Base-by-base conservation (phyloP, 805 yeast species). In the Tetrapisispora fleetii region DNA sequence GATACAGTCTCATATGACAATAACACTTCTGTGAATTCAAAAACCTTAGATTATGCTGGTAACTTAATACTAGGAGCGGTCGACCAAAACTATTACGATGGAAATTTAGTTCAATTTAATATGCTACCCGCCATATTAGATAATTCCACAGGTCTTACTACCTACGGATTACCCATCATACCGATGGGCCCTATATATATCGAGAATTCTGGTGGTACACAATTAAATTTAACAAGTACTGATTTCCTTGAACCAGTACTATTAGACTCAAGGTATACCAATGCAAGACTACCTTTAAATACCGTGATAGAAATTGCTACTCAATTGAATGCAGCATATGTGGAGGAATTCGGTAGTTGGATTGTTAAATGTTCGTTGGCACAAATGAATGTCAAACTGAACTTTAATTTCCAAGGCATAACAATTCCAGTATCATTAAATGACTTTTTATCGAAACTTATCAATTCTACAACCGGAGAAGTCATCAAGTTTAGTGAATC, bases 251-350 rank as follows among this genome's bases (percentile, higher is more conserved):
- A 70, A 22, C 83, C 89, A 0, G 81, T 79, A 0, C 48, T 83
- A 4, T 58, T 84, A 19, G 88, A 83, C 58, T 67, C 85, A 1
- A 69, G 86, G 48, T 67, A 73, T 38, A 52, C 63, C 11, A 75
- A 64, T 59, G 71, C 71, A 28, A 75, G 68, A 58, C 60, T 85
- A 35, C 91, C 91, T 0, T 64, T 74, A 38, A 73, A 75, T 42
- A 59, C 77, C 5, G 67, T 85, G 39, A 70, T 84, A 45, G 77
- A 76, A 54, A 63, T 85, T 30, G 87, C 90, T 0, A 70, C 83
- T 24, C 90, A 85, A 63, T 67, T 81, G 37, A 80, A 81, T 57
- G 91, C 91, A 0, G 76, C 72, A 52, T 85, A 77, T 58, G 72
- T 76, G 3, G 60, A 65, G 4, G 67, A 69, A 6, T 57, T 70